A percentile compares a stretch with the other conserved stretches of the same genome.
Evolutionary conservation across 202 grass and related monocot species (phyloP).

Genomic region (Setaria italica): DNA sequence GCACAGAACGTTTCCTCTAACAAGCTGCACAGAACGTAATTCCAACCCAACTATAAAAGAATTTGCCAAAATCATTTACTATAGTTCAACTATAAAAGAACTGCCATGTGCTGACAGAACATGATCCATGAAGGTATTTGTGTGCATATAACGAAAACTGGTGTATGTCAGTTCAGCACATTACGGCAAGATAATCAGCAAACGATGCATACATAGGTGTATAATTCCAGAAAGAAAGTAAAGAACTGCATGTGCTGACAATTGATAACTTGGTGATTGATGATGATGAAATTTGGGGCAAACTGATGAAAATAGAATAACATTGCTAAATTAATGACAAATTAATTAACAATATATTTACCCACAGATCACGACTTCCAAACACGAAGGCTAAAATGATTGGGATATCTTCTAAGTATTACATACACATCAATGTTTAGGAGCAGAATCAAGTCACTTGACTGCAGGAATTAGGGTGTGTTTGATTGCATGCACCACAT

Average conservation of each 20-base stretch:
- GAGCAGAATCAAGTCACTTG: slow-evolving; percentile 42
- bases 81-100: too few species aligned
- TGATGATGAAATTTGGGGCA: not conserved
- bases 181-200: too few species aligned
- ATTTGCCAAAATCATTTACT: too few species aligned
- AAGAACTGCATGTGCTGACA: not conserved
- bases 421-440: slow-evolving; percentile 40
- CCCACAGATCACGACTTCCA: not conserved
- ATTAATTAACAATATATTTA: slow-evolving; percentile 47
- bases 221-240: not conserved
- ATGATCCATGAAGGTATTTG: too few species aligned
- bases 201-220: too few species aligned
- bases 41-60: too few species aligned
- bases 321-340: not conserved
- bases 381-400: slow-evolving; percentile 41
- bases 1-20: too few species aligned
- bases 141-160: too few species aligned
- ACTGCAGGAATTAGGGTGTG: slow-evolving; percentile 50
- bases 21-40: too few species aligned
- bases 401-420: slow-evolving; percentile 47
- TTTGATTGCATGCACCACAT: too few species aligned
- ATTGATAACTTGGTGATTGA: not conserved
- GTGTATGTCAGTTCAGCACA: too few species aligned
- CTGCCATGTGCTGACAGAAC: too few species aligned
- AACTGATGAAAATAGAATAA: not conserved